phyloP scores from a whole-genome alignment of 805 yeast species.

The Yamadazyma tumulicola region DNA sequence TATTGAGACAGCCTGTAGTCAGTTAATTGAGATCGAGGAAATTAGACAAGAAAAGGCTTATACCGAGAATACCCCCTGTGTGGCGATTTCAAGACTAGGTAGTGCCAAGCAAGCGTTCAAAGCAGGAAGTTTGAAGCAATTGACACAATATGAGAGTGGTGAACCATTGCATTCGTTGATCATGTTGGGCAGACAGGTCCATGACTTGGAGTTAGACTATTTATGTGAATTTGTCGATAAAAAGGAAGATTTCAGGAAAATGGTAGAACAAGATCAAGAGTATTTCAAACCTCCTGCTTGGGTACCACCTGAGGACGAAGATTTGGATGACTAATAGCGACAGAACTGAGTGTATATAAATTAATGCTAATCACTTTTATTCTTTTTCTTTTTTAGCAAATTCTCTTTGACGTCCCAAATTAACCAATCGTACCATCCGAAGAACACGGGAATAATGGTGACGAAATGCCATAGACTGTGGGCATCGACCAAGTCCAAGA shows the following conservation, averaged over 20 bases:
- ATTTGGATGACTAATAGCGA: slow-evolving; percentile 1
- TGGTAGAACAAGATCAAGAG: slow-evolving; percentile 58
- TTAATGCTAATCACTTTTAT: slow-evolving; percentile 1
- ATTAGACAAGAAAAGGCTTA: slow-evolving; percentile 72
- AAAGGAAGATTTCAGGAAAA: slow-evolving; percentile 43
- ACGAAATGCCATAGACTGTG: slow-evolving; percentile 93
- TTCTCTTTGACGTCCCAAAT: slow-evolving; percentile 39
- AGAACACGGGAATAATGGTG: slow-evolving; percentile 53
- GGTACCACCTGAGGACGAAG: slow-evolving; percentile 42
- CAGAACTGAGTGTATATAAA: background rate
- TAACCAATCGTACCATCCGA: slow-evolving; percentile 45
- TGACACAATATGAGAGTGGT: slow-evolving; percentile 84
- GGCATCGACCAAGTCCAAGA: slow-evolving; percentile 70
- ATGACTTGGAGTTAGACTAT: slow-evolving; percentile 87
- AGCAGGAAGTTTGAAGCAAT: slow-evolving; percentile 77
- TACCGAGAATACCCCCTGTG: slow-evolving; percentile 85
- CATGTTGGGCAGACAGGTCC: slow-evolving; percentile 89
- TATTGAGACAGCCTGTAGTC: slow-evolving; percentile 84
- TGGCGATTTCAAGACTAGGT: slow-evolving; percentile 89
- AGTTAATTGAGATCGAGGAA: slow-evolving; percentile 85
- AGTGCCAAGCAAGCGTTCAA: slow-evolving; percentile 78
- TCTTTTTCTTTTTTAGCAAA: slow-evolving; percentile 14
- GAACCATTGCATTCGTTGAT: slow-evolving; percentile 92
- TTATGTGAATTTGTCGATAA: slow-evolving; percentile 72
- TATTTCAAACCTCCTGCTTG: slow-evolving; percentile 70